A percentile compares a stretch with the other conserved stretches of the same genome.
Conservation (phyloP, 2,329 filamentous ascomycete species). For the Pleomassaria siparia region DNA sequence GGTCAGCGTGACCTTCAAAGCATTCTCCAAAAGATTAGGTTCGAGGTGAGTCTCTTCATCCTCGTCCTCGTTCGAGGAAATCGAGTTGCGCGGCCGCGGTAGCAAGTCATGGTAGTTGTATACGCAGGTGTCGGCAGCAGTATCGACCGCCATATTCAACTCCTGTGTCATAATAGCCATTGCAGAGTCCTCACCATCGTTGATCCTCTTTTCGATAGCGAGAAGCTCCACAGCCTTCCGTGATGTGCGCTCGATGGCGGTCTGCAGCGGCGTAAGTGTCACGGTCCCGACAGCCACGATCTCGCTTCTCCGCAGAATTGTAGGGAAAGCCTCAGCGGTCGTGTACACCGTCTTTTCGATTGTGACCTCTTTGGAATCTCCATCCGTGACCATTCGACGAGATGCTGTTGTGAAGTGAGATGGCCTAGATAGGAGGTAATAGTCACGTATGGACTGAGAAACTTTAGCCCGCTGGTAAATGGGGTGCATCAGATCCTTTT, state of each 20-base stretch:
- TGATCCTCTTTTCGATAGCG: conserved; percentile 71
- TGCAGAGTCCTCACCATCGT: conserved; percentile 70
- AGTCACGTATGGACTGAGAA: conserved; percentile 80
- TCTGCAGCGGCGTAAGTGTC: conserved; percentile 73
- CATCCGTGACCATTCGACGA: conserved; percentile 68
- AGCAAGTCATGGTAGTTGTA: conserved; percentile 76
- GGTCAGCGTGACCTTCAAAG: conserved; percentile 80
- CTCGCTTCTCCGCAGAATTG: conserved; percentile 84
- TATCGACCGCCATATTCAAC: conserved; percentile 74
- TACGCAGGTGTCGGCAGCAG: conserved; percentile 73
- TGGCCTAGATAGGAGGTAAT: conserved; percentile 77
- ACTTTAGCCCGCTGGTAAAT: conserved; percentile 89
- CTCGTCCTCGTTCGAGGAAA: conserved; percentile 27
- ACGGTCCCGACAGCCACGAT: conserved; percentile 70
- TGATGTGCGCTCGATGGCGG: conserved; percentile 86
- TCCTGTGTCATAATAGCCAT: conserved; percentile 72
- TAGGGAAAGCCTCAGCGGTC: conserved; percentile 85
- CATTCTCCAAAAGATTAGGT: conserved; percentile 66
- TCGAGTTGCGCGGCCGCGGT: conserved; percentile 51
- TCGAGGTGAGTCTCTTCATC: conserved; percentile 49
- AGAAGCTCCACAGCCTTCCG: conserved; percentile 87
- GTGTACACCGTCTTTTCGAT: conserved; percentile 84
- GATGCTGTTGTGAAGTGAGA: conserved; percentile 76
- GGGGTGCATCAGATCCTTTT: conserved; percentile 78
- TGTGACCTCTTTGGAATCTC: conserved; percentile 68